Base-by-base conservation (phyloP, 768 basidiomycete species). In the Suillus tomentosus region DNA sequence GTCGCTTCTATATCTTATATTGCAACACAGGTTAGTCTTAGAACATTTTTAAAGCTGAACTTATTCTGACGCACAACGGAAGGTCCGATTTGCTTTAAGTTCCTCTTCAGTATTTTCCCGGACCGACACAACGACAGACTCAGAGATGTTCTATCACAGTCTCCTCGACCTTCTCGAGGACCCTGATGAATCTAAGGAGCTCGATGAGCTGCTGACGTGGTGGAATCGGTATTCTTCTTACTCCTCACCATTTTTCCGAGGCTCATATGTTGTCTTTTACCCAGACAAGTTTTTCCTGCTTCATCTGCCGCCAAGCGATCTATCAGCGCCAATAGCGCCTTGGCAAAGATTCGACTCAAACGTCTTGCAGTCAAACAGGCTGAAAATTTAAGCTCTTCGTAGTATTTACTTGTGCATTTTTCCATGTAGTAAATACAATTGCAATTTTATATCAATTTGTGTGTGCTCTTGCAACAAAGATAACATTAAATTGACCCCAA, bases 1-100 rank as follows among this genome's bases (percentile, higher is more conserved):
- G 68, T 45, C 15, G 66, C 66, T 1, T 73, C 68, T 4, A 54
- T 73, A 56, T 62, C 68, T 1, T 73, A 72, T 62, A 61, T 72
- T 36, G 72, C 72, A 19, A 70, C 60, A 0, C 69, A 70, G 62
- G 66, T 67, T 15, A 0, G 48, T 22, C 42, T 19, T 27, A 27
- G 3, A 54, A 34, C 27, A 7, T 19, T 5, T 40, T 2, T n/a
- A 19, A 19, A n/a, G 39, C 45, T 40, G 43, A 19, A 51, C 39
- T n/a, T 14, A 19, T 66, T 17, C 24, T 62, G 3, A 36, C 53
- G 50, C n/a, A 40, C 22, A 6, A 48, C n/a, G 5, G 5, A 27
- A 66, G 72, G 67, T 54, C 61, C 24, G 67, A 14, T 73, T 73
- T 56, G 63, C 69, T 2, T 43, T 73, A 6, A 58, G 50, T 31